Base-by-base conservation (phyloP, 805 yeast species). In the Cyberlindnera lachancei region DNA sequence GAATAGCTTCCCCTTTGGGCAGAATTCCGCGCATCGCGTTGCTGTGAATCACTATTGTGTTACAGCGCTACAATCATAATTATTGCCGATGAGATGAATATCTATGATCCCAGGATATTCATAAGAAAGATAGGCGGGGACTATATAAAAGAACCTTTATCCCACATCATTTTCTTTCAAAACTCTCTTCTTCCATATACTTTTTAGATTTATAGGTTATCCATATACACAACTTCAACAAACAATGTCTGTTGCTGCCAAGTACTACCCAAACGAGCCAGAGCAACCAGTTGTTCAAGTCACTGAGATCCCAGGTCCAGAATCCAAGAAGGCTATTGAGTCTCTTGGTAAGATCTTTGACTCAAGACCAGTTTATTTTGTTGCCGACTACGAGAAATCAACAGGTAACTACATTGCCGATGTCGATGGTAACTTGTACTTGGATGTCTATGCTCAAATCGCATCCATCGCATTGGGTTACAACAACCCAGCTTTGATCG, bases 391-490 rank as follows among this genome's bases (percentile, higher is more conserved):
- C 59, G 66, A 65, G 33, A 79, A 79, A 55, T 81, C 92, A 3
- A 35, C 50, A 22, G 94, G 94, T 55, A 84, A 84, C 71, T 84
- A 82, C 63, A 68, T 84, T 29, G 79, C 68, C 32, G 94, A 84
- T 50, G 81, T 68, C 20, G 94, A 84, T 50, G 94, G 94, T 29
- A 84, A 85, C 66, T 53, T 61, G 23, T 64, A 68, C 51, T 70
- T 84, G 48, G 94, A 84, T 55, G 75, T 76, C 25, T 84, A 83
- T 53, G 81, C 85, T 27, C 94, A 83, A 63, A 81, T 83, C 47
- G 84, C 94, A 10, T 83, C 94, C 11, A 82, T 83, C 44, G 79
- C 92, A 13, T 67, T 83, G 38, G 94, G 94, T 30, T 83, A 83
- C 73, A 83, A 84, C 66, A 79, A 83, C 64, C 94, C 94, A 15